These are phyloP conservation scores for Condylostoma magnum DNA, from an alignment of 169 alveolate species.

Conservation along the genomic window DNA sequence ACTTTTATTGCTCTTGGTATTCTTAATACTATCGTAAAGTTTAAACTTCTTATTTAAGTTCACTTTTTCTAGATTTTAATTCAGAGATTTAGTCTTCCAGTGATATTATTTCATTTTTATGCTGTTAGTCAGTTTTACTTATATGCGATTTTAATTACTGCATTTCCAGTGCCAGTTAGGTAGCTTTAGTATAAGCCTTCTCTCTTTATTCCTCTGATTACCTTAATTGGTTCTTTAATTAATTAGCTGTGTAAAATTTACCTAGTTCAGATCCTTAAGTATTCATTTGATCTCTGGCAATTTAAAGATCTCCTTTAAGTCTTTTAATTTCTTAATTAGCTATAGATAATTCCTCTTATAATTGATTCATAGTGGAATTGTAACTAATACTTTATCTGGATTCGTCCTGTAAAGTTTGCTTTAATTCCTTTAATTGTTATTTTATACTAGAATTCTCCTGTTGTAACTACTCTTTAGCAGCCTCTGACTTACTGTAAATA, in stretches of 20 bases:
- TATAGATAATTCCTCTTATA: too few species aligned
- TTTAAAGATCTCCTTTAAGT: too few species aligned
- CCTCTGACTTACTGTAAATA: neutral
- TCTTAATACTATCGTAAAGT: neutral
- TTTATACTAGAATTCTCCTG: too few species aligned
- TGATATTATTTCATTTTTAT: neutral
- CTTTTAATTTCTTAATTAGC: too few species aligned
- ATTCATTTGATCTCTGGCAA: too few species aligned
- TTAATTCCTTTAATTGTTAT: too few species aligned
- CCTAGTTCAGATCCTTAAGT: too few species aligned
- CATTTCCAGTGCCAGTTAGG: constrained; percentile 10
- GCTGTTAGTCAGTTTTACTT: neutral
- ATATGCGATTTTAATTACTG: constrained; percentile 20
- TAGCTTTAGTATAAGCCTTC: constrained; percentile 19
- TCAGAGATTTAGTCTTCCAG: neutral
- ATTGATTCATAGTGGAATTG: too few species aligned
- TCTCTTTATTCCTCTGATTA: constrained; percentile 14
- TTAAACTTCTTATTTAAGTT: neutral
- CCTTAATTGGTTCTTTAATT: neutral
- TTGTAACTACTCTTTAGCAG: neutral
- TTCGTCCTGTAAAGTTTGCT: too few species aligned
- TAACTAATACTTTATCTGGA: too few species aligned
- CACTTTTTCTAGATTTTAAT: constrained; percentile 7
- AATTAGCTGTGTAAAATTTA: too few species aligned
- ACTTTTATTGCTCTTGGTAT: neutral